Percentiles rank a stretch among this genome's conserved stretches.
Evolutionary conservation across 179 eudicot species (phyloP).

Genomic region (Nepenthes alata): DNA sequence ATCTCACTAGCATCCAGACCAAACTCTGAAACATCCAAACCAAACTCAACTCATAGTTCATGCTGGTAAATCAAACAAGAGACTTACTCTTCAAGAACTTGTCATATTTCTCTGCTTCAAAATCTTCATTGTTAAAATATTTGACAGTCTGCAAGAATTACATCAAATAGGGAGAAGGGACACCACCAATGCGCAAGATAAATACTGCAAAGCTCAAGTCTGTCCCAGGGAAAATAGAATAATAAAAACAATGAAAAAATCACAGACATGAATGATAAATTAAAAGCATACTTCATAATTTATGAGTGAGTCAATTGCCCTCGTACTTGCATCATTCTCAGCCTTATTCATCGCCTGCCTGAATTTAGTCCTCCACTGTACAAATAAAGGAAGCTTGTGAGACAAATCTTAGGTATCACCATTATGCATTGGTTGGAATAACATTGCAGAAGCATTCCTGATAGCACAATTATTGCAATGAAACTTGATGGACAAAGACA

Average conservation of each 20-base stretch:
- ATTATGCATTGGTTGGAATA: too few species aligned
- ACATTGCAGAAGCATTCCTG: too few species aligned
- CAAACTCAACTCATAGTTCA: too few species aligned
- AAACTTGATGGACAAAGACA: too few species aligned
- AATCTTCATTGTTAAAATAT: constrained; percentile 87
- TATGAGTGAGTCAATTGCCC: constrained; percentile 90
- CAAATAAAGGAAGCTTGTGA: not conserved
- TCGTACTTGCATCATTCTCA: constrained; percentile 90
- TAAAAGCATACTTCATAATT: constrained; percentile 68
- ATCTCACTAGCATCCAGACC: too few species aligned
- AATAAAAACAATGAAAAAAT: not conserved
- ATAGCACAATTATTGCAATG: too few species aligned
- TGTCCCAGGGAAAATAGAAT: not conserved
- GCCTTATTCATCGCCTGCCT: constrained; percentile 98
- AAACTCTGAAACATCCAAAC: too few species aligned
- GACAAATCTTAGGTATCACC: not conserved
- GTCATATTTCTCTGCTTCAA: constrained; percentile 82
- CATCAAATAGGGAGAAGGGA: constrained; percentile 1
- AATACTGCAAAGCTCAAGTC: too few species aligned
- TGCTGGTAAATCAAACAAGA: constrained; percentile 3
- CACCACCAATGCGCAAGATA: too few species aligned
- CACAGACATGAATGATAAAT: not conserved
- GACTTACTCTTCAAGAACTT: constrained; percentile 79
- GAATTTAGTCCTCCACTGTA: constrained; percentile 95
- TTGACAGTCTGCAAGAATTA: constrained; percentile 68